A percentile compares a stretch with the other conserved stretches of the same genome.
Evolutionary conservation across 345 rosid genomes (phyloP).

Genomic region (Rhodamnia rubescens): DNA sequence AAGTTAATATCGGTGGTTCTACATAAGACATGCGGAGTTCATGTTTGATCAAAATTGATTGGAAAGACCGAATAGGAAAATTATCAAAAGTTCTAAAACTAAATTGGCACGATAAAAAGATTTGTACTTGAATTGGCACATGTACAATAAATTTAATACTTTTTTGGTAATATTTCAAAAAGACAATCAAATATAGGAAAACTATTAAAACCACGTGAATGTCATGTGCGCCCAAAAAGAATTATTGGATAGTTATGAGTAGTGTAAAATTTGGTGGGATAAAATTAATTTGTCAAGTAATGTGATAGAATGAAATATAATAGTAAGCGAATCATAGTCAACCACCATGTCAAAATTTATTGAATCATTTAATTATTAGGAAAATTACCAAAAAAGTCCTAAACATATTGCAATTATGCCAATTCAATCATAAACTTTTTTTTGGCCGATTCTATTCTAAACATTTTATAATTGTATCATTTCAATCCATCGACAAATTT

Average conservation of each 20-base stretch:
- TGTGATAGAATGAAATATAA: too few relatives aligned
- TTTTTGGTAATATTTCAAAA: neutral
- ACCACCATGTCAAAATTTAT: neutral
- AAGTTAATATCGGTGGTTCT: neutral
- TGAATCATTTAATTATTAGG: neutral
- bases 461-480: too few relatives aligned
- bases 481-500: too few relatives aligned
- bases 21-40: neutral
- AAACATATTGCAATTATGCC: too few relatives aligned
- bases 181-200: neutral
- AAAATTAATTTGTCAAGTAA: too few relatives aligned
- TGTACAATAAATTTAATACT: neutral
- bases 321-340: neutral
- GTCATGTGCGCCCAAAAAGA: neutral
- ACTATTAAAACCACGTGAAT: too few relatives aligned
- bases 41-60: neutral
- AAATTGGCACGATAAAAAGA: too few relatives aligned
- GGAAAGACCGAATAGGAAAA: neutral
- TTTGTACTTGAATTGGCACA: accelerated
- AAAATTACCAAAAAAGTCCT: too few relatives aligned
- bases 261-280: neutral
- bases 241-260: neutral
- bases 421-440: too few relatives aligned
- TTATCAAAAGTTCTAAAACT: too few relatives aligned
- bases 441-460: too few relatives aligned